Evolutionary conservation across 2,329 filamentous ascomycete species (phyloP), one percentile per base, ranked within the genome.

Genomic region (Metarhizium anisopliae): DNA sequence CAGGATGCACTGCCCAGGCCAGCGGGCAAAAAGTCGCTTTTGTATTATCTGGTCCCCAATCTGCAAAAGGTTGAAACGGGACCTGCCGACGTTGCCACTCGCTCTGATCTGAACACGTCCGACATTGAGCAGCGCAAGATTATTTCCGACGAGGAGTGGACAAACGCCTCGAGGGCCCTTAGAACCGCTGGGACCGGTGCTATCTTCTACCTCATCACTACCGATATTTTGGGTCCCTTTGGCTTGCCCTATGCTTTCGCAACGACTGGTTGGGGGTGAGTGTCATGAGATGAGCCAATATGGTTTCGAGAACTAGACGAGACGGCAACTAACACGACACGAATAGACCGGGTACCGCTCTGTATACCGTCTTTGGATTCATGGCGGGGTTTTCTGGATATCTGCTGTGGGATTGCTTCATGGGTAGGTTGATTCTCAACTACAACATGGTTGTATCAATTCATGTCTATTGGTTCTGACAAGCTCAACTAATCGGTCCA

Each of bases 131-230:
- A 52, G 14, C 56, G 53, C 11, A 53, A 50, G 2, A 53, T 36
- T 2, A 58, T 63, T n/a, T 56, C 61, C 8, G 60, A 58, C 16
- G 67, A 71, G 4, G 76, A 79, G 58, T 77, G 76, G 76, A 66
- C 65, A 32, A 73, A 72, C 52, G 75, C 76, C 2, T 72, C 71
- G 25, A 72, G 77, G 20, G 72, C 73, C 4, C 59, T 76, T 53
- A 68, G 77, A 6, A 79, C 76, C 0, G 76, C 76, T 0, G 70
- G 70, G 1, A 71, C 72, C 67, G 74, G 75, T 7, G 71, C 74
- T 35, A 67, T 72, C 35, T 79, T 79, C 60, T 77, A 76, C 54
- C 66, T 78, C 51, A 77, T 78, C 61, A 77, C 75, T 8, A 77
- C 75, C 0, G 75, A 77, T 58, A 72, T 78, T 53, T 63, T 78